Conservation (phyloP, 2,329 filamentous ascomycete genomes). For the Trichophyton simii region DNA sequence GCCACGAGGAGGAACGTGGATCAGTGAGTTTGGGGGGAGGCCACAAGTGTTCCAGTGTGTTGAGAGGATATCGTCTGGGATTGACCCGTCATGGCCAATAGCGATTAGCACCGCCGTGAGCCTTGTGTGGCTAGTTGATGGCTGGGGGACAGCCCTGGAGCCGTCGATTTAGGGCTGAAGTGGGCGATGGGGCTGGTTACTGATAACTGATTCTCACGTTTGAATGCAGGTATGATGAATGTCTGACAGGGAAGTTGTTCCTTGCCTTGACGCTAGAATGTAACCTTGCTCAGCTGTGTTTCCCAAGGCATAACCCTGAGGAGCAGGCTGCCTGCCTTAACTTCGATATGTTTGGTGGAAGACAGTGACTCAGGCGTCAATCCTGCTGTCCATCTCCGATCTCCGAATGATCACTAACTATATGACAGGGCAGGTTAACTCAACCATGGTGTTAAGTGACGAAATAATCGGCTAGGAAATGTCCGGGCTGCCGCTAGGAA, state of each 20-base stretch:
- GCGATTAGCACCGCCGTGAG: neutral
- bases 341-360: neutral
- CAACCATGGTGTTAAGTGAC: too few relatives aligned
- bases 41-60: neutral
- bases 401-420: neutral
- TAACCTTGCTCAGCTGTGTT: neutral
- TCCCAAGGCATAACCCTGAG: neutral
- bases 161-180: neutral
- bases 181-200: neutral
- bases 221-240: neutral
- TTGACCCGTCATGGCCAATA: neutral
- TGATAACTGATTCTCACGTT: neutral
- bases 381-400: neutral
- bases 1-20: neutral
- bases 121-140: constrained; percentile 2
- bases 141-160: neutral
- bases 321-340: neutral
- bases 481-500: neutral
- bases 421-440: neutral
- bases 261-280: neutral
- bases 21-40: neutral
- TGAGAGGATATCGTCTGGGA: neutral
- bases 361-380: neutral
- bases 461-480: too few relatives aligned
- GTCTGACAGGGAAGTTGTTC: neutral